phyloP scores from a whole-genome alignment of 2,329 filamentous ascomycete species.

The Trichoderma sp. region DNA sequence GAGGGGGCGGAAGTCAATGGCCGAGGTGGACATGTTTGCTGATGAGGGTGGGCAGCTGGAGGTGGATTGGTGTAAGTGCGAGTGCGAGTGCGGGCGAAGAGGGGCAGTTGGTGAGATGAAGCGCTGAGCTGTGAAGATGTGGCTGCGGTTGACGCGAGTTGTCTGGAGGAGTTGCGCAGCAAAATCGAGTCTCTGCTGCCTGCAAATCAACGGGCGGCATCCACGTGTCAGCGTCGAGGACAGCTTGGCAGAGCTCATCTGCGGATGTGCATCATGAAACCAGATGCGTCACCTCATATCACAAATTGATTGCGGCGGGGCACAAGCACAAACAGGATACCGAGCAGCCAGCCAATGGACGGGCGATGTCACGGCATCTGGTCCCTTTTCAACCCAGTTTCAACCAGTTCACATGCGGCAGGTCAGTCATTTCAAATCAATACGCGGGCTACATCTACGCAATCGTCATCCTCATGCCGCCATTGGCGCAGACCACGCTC shows the following conservation, averaged over 20 bases:
- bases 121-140: neutral
- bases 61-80: neutral
- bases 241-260: neutral
- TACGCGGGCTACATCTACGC: slow-evolving; percentile 23
- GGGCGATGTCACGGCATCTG: neutral
- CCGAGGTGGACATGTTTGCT: neutral
- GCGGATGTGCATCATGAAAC: neutral
- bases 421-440: neutral
- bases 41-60: neutral
- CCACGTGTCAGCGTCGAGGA: neutral
- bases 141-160: neutral
- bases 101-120: neutral
- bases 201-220: neutral
- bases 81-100: neutral
- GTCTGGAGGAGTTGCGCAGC: neutral
- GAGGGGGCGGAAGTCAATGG: neutral
- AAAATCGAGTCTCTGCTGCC: neutral
- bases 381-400: neutral
- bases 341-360: neutral
- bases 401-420: neutral
- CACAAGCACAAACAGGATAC: neutral
- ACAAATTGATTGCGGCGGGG: neutral
- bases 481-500: slow-evolving; percentile 69
- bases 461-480: slow-evolving; percentile 44
- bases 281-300: neutral